phyloP scores from a whole-genome alignment of 1,284 basidiomycete genomes.

The Hypsizygus ulmarius region DNA sequence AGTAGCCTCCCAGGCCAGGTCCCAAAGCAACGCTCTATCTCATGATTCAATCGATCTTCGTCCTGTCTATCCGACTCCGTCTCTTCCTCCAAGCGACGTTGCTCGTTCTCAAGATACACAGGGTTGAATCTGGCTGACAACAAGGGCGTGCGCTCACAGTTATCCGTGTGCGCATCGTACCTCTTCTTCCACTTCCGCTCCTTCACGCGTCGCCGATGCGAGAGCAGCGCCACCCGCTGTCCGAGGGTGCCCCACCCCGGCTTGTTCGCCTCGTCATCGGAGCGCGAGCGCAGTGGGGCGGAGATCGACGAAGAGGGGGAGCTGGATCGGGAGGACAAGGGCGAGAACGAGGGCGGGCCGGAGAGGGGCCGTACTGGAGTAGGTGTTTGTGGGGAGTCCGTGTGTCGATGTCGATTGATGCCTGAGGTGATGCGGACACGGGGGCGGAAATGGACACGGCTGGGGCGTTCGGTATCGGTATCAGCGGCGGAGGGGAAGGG shows the following conservation, averaged over 20 bases:
- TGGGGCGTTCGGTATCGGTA: conserved; percentile 8
- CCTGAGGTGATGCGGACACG: conserved; percentile 44
- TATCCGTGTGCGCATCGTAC: background rate
- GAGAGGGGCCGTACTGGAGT: background rate
- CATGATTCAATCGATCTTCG: conserved; percentile 33
- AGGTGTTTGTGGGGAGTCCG: conserved; percentile 6
- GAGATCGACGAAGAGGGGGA: conserved; percentile 74
- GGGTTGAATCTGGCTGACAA: conserved; percentile 13
- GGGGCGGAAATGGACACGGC: conserved; percentile 38
- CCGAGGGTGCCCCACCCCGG: conserved; percentile 59
- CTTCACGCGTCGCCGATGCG: conserved; percentile 10
- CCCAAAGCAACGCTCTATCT: conserved; percentile 55
- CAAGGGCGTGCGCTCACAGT: conserved; percentile 22
- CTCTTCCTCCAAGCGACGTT: conserved; percentile 8
- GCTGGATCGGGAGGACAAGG: conserved; percentile 48
- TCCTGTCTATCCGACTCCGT: conserved; percentile 25
- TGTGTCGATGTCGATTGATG: conserved; percentile 33
- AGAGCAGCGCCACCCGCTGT: conserved; percentile 46
- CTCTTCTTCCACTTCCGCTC: conserved; percentile 12
- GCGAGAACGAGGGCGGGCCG: conserved; percentile 22
- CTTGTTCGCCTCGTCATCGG: conserved; percentile 43
- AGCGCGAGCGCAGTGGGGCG: conserved; percentile 59
- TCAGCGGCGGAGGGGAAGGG: conserved; percentile 9
- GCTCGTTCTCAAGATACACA: conserved; percentile 11
- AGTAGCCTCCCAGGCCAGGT: conserved; percentile 64